Base-by-base conservation (phyloP, 163 green algal genomes). In the Scenedesmus sp. region DNA sequence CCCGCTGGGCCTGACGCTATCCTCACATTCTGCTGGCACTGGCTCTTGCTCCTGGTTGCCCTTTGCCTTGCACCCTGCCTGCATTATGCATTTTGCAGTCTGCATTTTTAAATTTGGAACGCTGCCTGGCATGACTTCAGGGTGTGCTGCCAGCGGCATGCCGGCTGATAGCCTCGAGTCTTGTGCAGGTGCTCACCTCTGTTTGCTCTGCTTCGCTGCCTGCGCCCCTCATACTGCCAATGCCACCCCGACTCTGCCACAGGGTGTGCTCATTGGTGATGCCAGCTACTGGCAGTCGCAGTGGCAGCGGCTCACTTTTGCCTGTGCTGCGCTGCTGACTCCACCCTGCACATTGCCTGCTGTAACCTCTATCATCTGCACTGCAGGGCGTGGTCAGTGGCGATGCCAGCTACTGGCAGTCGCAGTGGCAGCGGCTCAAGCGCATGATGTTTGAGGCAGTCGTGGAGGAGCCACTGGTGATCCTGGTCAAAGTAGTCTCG, bases 381-480 rank as follows among this genome's bases (percentile, higher is more conserved):
- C 81, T 52, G 10, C 62, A 92, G 88, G 88, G 88, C 73, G 88
- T 92, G 9, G 88, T 92, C 20, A 60, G 26, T 4, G 34, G 82
- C 13, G 81, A 88, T 12, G 23, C 81, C 9, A 57, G 34, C 10
- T 92, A 85, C 60, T 92, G 88, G 88, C 59, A 82, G 59, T 84
- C 54, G 10, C 88, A 92, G 55, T 92, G 88, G 74, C 79, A 16
- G 7, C 82, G 74, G 5, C 90, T 94, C 2, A 92, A 83, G 81
- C 92, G 86, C 87, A 90, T 92, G 59, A 94, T 94, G 89, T 90
- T 94, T 67, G 92, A 94, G 66, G 90, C 83, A 34, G 84, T 97
- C 46, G 93, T 97, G 55, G 92, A 94, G 10, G 96, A 98, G 94
- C 96, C 96, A 20, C 92, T 97, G 56, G 94, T 97, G 13, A 97